Evolutionary conservation across 495 filamentous ascomycete species (phyloP).

Genomic region (Penicillium goetzii): DNA sequence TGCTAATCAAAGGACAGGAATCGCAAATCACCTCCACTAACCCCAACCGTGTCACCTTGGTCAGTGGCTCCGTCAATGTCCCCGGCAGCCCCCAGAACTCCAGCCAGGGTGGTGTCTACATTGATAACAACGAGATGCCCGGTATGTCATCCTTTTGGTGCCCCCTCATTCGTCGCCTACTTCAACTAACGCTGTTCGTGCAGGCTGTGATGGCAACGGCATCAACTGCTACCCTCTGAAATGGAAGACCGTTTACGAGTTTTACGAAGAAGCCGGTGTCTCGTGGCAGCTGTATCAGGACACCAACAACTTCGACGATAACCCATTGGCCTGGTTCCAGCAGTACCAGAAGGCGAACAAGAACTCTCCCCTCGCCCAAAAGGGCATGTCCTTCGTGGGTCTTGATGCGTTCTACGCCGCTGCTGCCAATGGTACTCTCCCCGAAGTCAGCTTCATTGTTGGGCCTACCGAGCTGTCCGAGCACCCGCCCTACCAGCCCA

Average conservation of each 20-base stretch:
- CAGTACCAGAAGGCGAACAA: constrained; percentile 52
- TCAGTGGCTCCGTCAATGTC: constrained; percentile 56
- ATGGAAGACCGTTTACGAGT: constrained; percentile 58
- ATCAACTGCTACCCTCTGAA: constrained; percentile 59
- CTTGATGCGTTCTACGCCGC: constrained; percentile 55
- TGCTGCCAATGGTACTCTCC: constrained; percentile 56
- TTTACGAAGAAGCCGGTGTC: constrained; percentile 56
- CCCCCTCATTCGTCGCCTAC: background rate
- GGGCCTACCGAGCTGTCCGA: constrained; percentile 56
- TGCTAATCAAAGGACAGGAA: constrained; percentile 37
- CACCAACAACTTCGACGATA: constrained; percentile 59
- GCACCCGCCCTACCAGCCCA: constrained; percentile 57
- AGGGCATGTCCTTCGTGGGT: constrained; percentile 49
- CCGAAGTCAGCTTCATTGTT: constrained; percentile 57
- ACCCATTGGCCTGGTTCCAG: constrained; percentile 57
- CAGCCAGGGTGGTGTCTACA: constrained; percentile 53
- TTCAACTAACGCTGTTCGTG: background rate
- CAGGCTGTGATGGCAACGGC: constrained; percentile 47
- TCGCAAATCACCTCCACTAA: constrained; percentile 57
- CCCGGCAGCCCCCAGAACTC: constrained; percentile 52
- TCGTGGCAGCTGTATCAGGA: constrained; percentile 60
- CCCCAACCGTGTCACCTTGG: constrained; percentile 59
- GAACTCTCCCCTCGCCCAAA: constrained; percentile 42
- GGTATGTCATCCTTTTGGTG: constrained; percentile 23
- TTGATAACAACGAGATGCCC: constrained; percentile 60